Conservation (phyloP, 2,329 filamentous ascomycete genomes). For the Esteya vermicola region DNA sequence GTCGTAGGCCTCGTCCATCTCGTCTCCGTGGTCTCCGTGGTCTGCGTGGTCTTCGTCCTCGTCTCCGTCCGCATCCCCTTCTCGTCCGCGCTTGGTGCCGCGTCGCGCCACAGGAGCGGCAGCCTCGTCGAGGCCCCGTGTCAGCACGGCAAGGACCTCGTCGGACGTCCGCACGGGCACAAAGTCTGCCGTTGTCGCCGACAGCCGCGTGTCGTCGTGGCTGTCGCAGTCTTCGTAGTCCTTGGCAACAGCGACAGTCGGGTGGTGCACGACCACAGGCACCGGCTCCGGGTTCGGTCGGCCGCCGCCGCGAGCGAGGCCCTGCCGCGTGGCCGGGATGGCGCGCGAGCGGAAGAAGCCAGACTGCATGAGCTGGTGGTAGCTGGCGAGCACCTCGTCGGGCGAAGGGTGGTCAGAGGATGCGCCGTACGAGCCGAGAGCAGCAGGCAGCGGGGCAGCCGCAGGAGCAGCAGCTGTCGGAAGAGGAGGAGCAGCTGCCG, state of each 20-base stretch:
- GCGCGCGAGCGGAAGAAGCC: constrained; percentile 46
- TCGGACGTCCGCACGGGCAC: neutral
- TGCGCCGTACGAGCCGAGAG: neutral
- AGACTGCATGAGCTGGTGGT: constrained; percentile 39
- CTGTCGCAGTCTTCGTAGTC: no score
- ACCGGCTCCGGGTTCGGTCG: no score
- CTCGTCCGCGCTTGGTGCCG: constrained; percentile 35
- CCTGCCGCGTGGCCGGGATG: constrained; percentile 41
- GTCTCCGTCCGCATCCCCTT: neutral
- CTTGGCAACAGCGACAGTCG: no score
- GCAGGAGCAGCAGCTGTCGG: neutral
- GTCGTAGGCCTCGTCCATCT: neutral
- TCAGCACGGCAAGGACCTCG: neutral
- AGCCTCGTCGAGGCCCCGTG: neutral
- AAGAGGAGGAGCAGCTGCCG: neutral
- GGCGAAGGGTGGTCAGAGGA: constrained; percentile 16
- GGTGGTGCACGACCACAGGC: no score
- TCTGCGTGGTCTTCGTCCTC: neutral
- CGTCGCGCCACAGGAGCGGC: neutral
- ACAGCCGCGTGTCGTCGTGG: no score
- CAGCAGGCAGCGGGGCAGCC: neutral
- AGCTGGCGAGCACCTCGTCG: constrained; percentile 41
- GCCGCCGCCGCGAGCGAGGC: constrained; percentile 12
- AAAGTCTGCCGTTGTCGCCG: neutral
- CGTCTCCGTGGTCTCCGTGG: neutral